These are phyloP conservation scores for Solanum medicagineum DNA, from an alignment of 257 asterid species.

Conservation along the genomic window DNA sequence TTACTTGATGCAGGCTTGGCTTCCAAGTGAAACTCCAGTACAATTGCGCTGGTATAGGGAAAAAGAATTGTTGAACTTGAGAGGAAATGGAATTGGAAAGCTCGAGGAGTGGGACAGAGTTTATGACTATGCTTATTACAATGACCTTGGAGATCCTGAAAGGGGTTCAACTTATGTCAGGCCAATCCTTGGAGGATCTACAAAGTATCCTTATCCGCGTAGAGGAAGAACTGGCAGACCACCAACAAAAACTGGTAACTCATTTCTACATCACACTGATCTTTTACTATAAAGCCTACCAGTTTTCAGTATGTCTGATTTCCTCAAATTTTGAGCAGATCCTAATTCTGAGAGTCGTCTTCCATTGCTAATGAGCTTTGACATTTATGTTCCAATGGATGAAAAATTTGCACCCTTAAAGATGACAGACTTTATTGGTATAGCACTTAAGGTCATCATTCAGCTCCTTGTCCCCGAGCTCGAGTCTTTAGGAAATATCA, in stretches of 20 bases:
- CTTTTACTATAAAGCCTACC: not conserved
- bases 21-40: slow-evolving; percentile 28
- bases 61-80: slow-evolving; percentile 17
- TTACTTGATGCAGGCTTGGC: slow-evolving; percentile 12
- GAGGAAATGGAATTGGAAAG: slow-evolving; percentile 27
- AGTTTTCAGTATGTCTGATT: not conserved
- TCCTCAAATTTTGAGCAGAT: slow-evolving; percentile 16
- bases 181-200: slow-evolving; percentile 22
- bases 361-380: slow-evolving; percentile 29
- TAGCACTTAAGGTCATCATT: slow-evolving; percentile 37
- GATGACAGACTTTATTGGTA: slow-evolving; percentile 38
- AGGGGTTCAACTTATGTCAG: slow-evolving; percentile 6
- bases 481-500: slow-evolving; percentile 9
- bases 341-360: slow-evolving; percentile 40
- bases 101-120: slow-evolving; percentile 35
- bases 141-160: slow-evolving; percentile 31
- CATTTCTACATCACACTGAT: not conserved
- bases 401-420: slow-evolving; percentile 53
- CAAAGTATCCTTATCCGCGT: slow-evolving; percentile 42
- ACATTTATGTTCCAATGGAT: slow-evolving; percentile 55
- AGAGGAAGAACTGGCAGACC: slow-evolving; percentile 71
- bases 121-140: slow-evolving; percentile 29
- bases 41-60: slow-evolving; percentile 12
- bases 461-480: slow-evolving; percentile 54
- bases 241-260: slow-evolving; percentile 38